phyloP scores from a whole-genome alignment of 768 basidiomycete species.

The Tricholoma matsutake region DNA sequence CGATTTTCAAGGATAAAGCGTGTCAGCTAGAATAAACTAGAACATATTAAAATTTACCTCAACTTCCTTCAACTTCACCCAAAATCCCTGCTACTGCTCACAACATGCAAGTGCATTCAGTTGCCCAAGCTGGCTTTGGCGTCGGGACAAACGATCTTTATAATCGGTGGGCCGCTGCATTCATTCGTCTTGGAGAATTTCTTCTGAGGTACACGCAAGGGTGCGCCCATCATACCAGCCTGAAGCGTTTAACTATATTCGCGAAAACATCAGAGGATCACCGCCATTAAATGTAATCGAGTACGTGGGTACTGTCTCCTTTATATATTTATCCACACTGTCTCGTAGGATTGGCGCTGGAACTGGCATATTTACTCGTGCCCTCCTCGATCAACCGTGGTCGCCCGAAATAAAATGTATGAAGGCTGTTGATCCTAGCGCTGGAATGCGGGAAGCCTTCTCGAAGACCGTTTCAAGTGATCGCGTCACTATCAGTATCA shows the following conservation, averaged over 20 bases:
- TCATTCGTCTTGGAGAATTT: not conserved
- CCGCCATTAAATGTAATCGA: slow-evolving; percentile 63
- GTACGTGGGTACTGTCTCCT: slow-evolving; percentile 37
- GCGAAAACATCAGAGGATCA: slow-evolving; percentile 35
- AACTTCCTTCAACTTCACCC: not conserved
- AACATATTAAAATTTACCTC: not conserved
- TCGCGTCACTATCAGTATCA: slow-evolving; percentile 44
- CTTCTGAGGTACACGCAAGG: slow-evolving; percentile 32
- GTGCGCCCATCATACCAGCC: slow-evolving; percentile 82
- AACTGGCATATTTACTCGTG: slow-evolving; percentile 87
- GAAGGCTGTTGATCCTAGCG: slow-evolving; percentile 78
- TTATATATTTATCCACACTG: not conserved
- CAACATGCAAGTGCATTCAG: slow-evolving; percentile 49
- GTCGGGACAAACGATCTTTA: slow-evolving; percentile 82
- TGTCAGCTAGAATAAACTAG: no score
- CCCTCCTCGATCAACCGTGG: slow-evolving; percentile 67
- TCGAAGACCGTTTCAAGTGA: slow-evolving; percentile 48
- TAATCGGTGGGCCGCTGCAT: slow-evolving; percentile 45
- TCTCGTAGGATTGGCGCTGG: slow-evolving; percentile 69
- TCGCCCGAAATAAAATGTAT: slow-evolving; percentile 47
- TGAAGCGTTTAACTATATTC: slow-evolving; percentile 59
- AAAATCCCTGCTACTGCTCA: not conserved
- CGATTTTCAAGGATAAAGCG: no score
- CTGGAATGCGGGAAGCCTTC: slow-evolving; percentile 82
- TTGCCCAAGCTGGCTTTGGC: slow-evolving; percentile 76